Percentiles rank a stretch among this genome's conserved stretches.
phyloP scores from a whole-genome alignment of 306 rosid species.

The Fragaria iinumae region DNA sequence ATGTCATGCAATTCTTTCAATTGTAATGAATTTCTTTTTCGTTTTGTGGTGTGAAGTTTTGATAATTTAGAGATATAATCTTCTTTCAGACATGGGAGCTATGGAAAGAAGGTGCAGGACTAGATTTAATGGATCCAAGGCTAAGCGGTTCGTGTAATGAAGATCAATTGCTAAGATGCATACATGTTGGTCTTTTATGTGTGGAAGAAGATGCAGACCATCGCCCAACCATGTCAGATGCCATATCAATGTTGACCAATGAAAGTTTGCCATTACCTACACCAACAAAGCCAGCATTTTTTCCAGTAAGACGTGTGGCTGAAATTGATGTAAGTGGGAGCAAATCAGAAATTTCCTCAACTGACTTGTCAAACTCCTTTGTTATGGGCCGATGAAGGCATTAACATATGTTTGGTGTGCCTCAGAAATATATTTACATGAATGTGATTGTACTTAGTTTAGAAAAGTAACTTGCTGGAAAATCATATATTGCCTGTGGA shows the following conservation, averaged over 20 bases:
- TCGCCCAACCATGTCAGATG: slow-evolving; percentile 18
- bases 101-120: slow-evolving; percentile 5
- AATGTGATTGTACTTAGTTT: neutral
- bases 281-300: slow-evolving; percentile 16
- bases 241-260: slow-evolving; percentile 18
- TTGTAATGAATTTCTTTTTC: too few relatives aligned
- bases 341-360: neutral
- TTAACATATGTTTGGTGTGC: neutral
- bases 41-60: neutral
- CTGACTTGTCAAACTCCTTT: neutral
- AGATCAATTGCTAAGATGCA: slow-evolving; percentile 14
- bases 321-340: too few relatives aligned
- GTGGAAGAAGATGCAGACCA: slow-evolving; percentile 15
- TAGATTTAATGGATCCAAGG: slow-evolving; percentile 8
- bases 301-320: neutral
- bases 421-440: neutral
- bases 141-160: slow-evolving; percentile 13
- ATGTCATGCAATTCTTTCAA: neutral
- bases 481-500: neutral
- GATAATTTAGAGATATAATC: neutral
- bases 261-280: slow-evolving; percentile 6
- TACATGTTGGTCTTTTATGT: slow-evolving; percentile 20
- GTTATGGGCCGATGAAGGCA: neutral
- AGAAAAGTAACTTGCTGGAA: neutral
- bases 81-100: slow-evolving; percentile 17